Percentiles rank a stretch among this genome's conserved stretches.
phyloP scores from a whole-genome alignment of 2,329 filamentous ascomycete genomes.

The Daldinia sp. region DNA sequence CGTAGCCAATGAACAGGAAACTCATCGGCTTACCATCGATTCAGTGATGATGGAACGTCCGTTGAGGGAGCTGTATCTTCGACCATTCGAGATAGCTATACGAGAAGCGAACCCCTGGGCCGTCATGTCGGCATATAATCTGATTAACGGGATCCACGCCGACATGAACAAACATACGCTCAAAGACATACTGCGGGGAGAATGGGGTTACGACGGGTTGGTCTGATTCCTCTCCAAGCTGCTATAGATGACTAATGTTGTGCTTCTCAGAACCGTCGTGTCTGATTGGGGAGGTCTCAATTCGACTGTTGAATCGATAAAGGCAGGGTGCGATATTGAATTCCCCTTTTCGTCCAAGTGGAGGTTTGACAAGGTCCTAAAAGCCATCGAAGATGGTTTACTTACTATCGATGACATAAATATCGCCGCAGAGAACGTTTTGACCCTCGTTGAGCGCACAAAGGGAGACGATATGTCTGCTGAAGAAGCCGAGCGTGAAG shows the following conservation, averaged over 20 bases:
- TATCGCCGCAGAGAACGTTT: conserved; percentile 68
- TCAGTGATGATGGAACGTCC: conserved; percentile 73
- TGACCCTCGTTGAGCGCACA: conserved; percentile 70
- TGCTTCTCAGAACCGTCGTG: conserved; percentile 61
- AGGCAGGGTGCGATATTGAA: conserved; percentile 69
- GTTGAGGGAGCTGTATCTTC: conserved; percentile 77
- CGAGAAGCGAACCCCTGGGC: conserved; percentile 77
- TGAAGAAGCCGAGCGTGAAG: conserved; percentile 68
- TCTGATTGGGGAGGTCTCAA: conserved; percentile 71
- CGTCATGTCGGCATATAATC: conserved; percentile 76
- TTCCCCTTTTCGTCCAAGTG: conserved; percentile 69
- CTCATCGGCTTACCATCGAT: conserved; percentile 73
- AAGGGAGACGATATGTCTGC: conserved; percentile 69
- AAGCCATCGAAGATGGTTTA: conserved; percentile 62
- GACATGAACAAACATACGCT: conserved; percentile 68
- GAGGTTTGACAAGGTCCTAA: conserved; percentile 68
- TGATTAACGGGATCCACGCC: conserved; percentile 72
- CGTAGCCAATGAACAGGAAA: conserved; percentile 80
- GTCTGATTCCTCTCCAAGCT: conserved; percentile 24
- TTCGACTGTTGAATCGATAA: conserved; percentile 66
- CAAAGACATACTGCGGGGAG: conserved; percentile 68
- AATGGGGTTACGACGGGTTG: conserved; percentile 73
- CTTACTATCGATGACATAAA: conserved; percentile 65
- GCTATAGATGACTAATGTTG: conserved; percentile 41
- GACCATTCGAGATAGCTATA: conserved; percentile 79